Percentiles rank a stretch among this genome's conserved stretches.
Conservation (phyloP, 257 asterid genomes). For the Hygrophila difformis region DNA sequence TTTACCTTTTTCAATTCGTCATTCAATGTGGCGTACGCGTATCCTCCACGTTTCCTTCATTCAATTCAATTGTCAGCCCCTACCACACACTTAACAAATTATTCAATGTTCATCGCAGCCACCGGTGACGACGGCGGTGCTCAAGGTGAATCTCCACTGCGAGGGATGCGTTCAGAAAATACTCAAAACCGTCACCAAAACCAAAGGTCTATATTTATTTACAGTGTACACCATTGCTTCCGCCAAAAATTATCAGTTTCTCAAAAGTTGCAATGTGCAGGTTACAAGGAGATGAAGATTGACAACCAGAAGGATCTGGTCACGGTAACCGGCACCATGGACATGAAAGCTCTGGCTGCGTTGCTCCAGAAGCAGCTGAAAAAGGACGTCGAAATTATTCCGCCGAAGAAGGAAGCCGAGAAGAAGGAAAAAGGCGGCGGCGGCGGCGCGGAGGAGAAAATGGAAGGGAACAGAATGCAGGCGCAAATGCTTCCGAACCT, state of each 20-base stretch:
- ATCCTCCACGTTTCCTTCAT: too few species aligned
- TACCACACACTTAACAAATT: too few species aligned
- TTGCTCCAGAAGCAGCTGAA: slow-evolving; percentile 34
- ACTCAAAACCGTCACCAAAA: slow-evolving; percentile 25
- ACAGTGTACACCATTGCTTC: too few species aligned
- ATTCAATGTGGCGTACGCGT: not conserved
- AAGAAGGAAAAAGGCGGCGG: slow-evolving; percentile 2
- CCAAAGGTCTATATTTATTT: slow-evolving; percentile 36
- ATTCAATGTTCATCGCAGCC: slow-evolving; percentile 10
- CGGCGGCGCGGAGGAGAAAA: not conserved
- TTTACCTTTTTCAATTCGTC: not conserved
- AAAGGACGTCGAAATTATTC: slow-evolving; percentile 32
- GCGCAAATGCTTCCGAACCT: not conserved
- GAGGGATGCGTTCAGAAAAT: slow-evolving; percentile 56
- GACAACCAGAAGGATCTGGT: slow-evolving; percentile 41
- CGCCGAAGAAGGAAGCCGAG: slow-evolving; percentile 29
- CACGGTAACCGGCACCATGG: slow-evolving; percentile 51
- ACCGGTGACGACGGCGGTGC: slow-evolving; percentile 33
- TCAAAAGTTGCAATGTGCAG: too few species aligned
- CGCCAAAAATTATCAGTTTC: too few species aligned
- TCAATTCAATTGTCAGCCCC: too few species aligned
- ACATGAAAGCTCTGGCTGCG: slow-evolving; percentile 49
- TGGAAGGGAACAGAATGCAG: not conserved
- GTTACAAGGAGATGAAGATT: slow-evolving; percentile 34
- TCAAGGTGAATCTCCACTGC: slow-evolving; percentile 43